Conservation (phyloP, 805 yeast genomes). For the Kodamaea sagamina region DNA sequence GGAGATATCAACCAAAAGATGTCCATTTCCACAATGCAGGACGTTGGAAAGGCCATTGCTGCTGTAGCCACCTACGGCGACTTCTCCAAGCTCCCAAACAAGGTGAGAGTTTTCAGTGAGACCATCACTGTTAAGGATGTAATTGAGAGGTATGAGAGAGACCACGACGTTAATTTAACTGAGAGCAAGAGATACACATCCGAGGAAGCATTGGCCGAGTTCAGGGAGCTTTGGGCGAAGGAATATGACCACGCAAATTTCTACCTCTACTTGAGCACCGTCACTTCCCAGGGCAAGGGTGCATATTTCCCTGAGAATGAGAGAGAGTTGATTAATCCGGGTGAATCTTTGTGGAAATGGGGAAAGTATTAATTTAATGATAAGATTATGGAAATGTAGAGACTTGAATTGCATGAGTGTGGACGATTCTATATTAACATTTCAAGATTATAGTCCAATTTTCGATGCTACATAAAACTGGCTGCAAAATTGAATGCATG, state of each 20-base stretch:
- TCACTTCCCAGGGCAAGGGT: constrained; percentile 44
- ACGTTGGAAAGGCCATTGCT: constrained; percentile 21
- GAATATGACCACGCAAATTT: constrained; percentile 39
- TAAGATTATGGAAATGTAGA: too few species aligned
- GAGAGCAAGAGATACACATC: constrained; percentile 15
- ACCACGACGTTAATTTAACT: constrained; percentile 30
- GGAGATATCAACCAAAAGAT: constrained; percentile 44
- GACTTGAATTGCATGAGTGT: too few species aligned
- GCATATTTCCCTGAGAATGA: constrained; percentile 31
- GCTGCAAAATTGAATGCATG: too few species aligned
- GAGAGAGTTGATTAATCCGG: constrained; percentile 49
- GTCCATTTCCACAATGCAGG: constrained; percentile 34
- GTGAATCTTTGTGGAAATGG: constrained; percentile 48
- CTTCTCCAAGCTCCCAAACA: constrained; percentile 44
- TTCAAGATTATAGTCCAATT: too few species aligned
- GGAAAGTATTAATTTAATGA: constrained; percentile 22
- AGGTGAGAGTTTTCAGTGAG: constrained; percentile 45
- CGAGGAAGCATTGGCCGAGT: constrained; percentile 32
- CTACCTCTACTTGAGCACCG: constrained; percentile 34
- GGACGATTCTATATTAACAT: too few species aligned
- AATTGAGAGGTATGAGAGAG: constrained; percentile 41
- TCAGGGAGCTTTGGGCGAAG: constrained; percentile 25
- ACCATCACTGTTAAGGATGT: constrained; percentile 40
- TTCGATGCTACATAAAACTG: too few species aligned
- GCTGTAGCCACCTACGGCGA: constrained; percentile 25